These are phyloP conservation scores for Ascocoryne sarcoides DNA, from an alignment of 2,329 filamentous ascomycete species.

Conservation along the genomic window DNA sequence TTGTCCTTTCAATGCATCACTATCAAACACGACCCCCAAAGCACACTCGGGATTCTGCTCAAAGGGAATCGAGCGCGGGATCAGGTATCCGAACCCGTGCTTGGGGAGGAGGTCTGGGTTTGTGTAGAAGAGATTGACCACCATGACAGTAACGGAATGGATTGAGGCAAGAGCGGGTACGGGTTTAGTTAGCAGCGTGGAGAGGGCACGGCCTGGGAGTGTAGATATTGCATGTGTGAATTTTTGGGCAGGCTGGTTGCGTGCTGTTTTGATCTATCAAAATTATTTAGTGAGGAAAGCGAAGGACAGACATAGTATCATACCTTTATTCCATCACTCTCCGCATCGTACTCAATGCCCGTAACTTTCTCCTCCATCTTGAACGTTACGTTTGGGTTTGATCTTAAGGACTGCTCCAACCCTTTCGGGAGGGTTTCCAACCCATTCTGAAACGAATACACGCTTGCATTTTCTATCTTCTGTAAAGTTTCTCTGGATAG, in stretches of 20 bases:
- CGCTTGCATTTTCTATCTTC: conserved; percentile 23
- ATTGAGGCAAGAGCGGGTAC: conserved; percentile 44
- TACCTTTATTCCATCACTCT: conserved; percentile 36
- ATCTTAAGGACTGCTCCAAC: conserved; percentile 41
- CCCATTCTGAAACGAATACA: conserved; percentile 47
- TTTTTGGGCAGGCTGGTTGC: conserved; percentile 13
- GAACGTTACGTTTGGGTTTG: conserved; percentile 51
- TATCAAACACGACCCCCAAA: conserved; percentile 90
- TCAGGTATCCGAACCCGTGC: conserved; percentile 83
- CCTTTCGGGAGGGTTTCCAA: conserved; percentile 51
- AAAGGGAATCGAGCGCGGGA: conserved; percentile 63
- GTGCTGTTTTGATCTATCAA: conserved; percentile 27
- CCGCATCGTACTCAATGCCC: conserved; percentile 34
- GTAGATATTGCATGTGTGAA: conserved; percentile 32
- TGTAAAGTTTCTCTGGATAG: conserved; percentile 5
- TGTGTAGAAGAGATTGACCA: conserved; percentile 81
- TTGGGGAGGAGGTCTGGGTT: conserved; percentile 51
- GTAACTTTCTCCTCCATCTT: conserved; percentile 40
- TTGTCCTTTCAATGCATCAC: conserved; percentile 37
- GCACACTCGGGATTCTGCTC: conserved; percentile 73
- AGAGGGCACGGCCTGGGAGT: conserved; percentile 44
- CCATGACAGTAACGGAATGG: conserved; percentile 73
- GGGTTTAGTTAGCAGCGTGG: conserved; percentile 25
- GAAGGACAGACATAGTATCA: conserved; percentile 4
- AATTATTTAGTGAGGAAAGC: conserved; percentile 11